Evolutionary conservation across 2,329 filamentous ascomycete genomes (phyloP), one percentile per base, ranked within the genome.

Genomic region (Orbilia oligospora): DNA sequence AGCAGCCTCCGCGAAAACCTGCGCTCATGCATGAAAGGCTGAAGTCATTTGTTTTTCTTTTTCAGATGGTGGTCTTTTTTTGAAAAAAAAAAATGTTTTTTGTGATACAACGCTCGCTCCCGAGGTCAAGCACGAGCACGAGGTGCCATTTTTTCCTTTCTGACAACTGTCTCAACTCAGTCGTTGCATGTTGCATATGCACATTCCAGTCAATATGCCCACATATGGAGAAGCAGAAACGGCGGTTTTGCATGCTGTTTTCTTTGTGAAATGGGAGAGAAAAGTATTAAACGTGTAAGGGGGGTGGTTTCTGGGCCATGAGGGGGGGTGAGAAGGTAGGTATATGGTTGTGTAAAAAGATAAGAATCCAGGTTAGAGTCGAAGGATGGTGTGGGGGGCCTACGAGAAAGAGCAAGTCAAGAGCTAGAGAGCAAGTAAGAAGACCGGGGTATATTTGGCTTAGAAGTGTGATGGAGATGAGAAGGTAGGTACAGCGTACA

Each of bases 21-120:
- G 75, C 75, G 75, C 69, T 72, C 68, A 36, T 72, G 75, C 75
- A 78, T 78, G 48, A 65, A 67, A 18, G 66, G 51, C 36, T 70
- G 51, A 61, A 61, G 20, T 33, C 16, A 16, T 48, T 33, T 48
- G 4, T 44, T 61, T 30, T 30, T 66, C 48, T 49, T 72, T 14
- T 63, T 51, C 22, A n/a, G 12, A 46, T 41, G 12, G 38, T 41
- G 3, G 16, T 9, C 8, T 38, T 24, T 67, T 63, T 36, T 51
- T 36, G 8, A 5, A 5, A 44, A 44, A 1, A n/a, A 44, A 44
- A 44, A n/a, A n/a, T n/a, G n/a, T n/a, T 14, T 56, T 66, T 76
- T 69, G 64, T 68, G 63, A 66, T 66, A 72, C 51, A 36, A 24
- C 27, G 48, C 16, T 22, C 22, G 16, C 24, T 20, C 44, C 51